phyloP scores from a whole-genome alignment of 257 asterid genomes.

The Eucommia ulmoides region DNA sequence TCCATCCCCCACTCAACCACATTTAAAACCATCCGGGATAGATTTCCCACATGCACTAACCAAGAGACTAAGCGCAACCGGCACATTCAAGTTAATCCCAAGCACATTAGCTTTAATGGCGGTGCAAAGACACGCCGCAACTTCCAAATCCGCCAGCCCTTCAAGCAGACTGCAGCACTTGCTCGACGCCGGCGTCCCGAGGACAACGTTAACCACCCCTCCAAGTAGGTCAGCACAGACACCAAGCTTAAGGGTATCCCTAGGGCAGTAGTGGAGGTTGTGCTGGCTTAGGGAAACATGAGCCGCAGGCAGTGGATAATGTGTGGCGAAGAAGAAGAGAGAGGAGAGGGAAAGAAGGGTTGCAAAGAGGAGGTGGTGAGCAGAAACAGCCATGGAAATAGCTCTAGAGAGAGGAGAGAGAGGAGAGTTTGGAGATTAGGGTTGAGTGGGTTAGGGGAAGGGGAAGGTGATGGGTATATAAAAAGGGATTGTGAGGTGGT shows the following conservation, averaged over 20 bases:
- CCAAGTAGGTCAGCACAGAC: conserved; percentile 15
- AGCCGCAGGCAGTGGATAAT: not conserved
- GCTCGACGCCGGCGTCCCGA: conserved; percentile 8
- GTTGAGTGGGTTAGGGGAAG: not conserved
- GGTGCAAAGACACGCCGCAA: conserved; percentile 9
- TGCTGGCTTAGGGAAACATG: not conserved
- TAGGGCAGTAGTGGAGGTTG: conserved; percentile 7
- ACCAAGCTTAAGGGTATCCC: conserved; percentile 14
- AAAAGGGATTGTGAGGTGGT: not conserved
- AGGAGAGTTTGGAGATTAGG: too few species aligned
- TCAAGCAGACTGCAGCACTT: conserved; percentile 12
- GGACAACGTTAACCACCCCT: conserved; percentile 8
- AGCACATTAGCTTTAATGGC: conserved; percentile 13
- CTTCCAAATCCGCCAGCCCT: conserved; percentile 11
- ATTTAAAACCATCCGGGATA: not conserved
- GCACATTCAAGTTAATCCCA: not conserved
- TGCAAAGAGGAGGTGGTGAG: not conserved
- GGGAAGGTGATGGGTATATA: not conserved
- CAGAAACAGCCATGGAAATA: not conserved
- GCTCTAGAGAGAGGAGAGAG: not conserved
- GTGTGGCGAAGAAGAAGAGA: not conserved
- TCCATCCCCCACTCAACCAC: not conserved
- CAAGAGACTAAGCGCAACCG: not conserved
- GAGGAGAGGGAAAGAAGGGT: not conserved
- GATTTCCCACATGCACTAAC: not conserved